A percentile compares a stretch with the other conserved stretches of the same genome.
Evolutionary conservation across 2,329 filamentous ascomycete genomes (phyloP).

Genomic region (Penicillium sp.): DNA sequence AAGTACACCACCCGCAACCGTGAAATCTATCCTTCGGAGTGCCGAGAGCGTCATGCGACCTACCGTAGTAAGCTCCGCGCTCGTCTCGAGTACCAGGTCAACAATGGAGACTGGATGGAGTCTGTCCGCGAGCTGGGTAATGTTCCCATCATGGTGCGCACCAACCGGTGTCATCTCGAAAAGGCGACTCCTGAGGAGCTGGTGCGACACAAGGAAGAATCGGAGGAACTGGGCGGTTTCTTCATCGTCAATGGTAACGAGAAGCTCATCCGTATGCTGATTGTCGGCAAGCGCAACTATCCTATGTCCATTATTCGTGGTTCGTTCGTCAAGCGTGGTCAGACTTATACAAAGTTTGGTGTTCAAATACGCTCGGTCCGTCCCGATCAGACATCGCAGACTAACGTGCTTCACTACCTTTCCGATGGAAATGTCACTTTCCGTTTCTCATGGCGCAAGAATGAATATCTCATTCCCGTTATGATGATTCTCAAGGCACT

Average conservation of each 20-base stretch:
- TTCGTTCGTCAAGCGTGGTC: conserved; percentile 83
- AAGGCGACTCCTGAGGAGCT: conserved; percentile 77
- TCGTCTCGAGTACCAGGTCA: conserved; percentile 79
- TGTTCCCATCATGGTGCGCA: conserved; percentile 91
- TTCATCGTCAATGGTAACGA: conserved; percentile 98
- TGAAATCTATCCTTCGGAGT: conserved; percentile 87
- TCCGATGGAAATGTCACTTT: conserved; percentile 95
- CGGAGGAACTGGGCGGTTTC: conserved; percentile 93
- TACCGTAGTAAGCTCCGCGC: conserved; percentile 85
- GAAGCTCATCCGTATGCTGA: conserved; percentile 88
- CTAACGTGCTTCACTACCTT: conserved; percentile 93
- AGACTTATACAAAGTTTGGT: conserved; percentile 82
- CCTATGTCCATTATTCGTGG: conserved; percentile 90
- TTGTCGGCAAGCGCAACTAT: conserved; percentile 87
- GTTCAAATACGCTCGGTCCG: conserved; percentile 88
- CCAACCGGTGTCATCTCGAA: conserved; percentile 86
- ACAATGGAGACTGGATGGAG: conserved; percentile 79
- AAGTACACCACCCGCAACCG: conserved; percentile 75
- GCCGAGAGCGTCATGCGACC: conserved; percentile 85
- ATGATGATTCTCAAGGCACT: conserved; percentile 97
- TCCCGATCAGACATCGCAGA: conserved; percentile 97
- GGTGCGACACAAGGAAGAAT: conserved; percentile 85
- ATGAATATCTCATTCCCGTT: conserved; percentile 90
- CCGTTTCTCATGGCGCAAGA: conserved; percentile 95
- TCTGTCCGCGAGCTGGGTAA: conserved; percentile 80